These are phyloP conservation scores for Ceratobasidium sp. DNA, from an alignment of 1,284 basidiomycete species.

Conservation along the genomic window DNA sequence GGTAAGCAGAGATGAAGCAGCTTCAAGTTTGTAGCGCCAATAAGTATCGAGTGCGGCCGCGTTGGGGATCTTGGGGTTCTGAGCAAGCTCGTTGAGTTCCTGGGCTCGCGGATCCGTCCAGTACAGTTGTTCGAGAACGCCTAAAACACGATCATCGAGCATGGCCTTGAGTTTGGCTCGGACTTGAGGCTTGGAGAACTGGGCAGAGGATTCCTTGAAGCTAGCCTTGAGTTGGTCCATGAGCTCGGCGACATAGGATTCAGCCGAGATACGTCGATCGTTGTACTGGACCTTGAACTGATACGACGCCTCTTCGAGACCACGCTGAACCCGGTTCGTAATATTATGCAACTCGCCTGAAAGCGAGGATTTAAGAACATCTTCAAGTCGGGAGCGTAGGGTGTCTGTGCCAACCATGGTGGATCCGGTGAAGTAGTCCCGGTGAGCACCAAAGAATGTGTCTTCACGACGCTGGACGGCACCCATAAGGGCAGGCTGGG, in stretches of 20 bases:
- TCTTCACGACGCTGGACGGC: slow-evolving; percentile 76
- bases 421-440: slow-evolving; percentile 69
- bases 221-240: slow-evolving; percentile 91
- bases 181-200: slow-evolving; percentile 90
- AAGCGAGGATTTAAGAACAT: slow-evolving; percentile 97
- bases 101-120: slow-evolving; percentile 89
- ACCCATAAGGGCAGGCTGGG: slow-evolving; percentile 49
- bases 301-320: slow-evolving; percentile 95
- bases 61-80: slow-evolving; percentile 69
- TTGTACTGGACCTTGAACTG: slow-evolving; percentile 99
- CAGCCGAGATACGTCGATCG: slow-evolving; percentile 91
- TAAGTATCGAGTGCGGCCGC: slow-evolving; percentile 86
- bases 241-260: slow-evolving; percentile 97
- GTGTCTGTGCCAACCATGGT: slow-evolving; percentile 91
- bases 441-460: slow-evolving; percentile 79
- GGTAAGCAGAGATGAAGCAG: slow-evolving; percentile 88
- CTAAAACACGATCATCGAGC: slow-evolving; percentile 96
- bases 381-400: slow-evolving; percentile 88
- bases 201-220: slow-evolving; percentile 85
- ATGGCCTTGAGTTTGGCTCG: slow-evolving; percentile 87
- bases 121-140: slow-evolving; percentile 95
- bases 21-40: slow-evolving; percentile 96
- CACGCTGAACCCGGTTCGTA: slow-evolving; percentile 94
- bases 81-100: slow-evolving; percentile 78
- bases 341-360: slow-evolving; percentile 93